These are phyloP conservation scores for Metschnikowia picachoensis DNA, from an alignment of 805 yeast genomes.

Conservation along the genomic window DNA sequence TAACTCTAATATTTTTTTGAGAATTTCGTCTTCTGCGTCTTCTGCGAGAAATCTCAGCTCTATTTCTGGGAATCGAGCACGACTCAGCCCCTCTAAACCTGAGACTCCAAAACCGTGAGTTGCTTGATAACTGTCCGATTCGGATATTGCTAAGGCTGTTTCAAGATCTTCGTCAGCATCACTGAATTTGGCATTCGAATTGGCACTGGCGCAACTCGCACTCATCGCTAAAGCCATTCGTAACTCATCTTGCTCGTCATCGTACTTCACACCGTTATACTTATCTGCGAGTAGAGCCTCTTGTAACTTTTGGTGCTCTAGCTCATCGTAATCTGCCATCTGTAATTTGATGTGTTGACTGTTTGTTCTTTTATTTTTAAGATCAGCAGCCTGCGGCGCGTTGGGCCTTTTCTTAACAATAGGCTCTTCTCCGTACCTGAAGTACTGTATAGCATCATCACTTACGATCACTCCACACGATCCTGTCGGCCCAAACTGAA, in stretches of 20 bases:
- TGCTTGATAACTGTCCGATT: slow-evolving; percentile 9
- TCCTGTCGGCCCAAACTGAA: slow-evolving; percentile 14
- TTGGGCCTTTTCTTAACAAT: slow-evolving; percentile 13
- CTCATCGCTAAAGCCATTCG: slow-evolving; percentile 25
- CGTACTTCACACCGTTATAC: slow-evolving; percentile 42
- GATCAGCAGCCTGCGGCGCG: slow-evolving; percentile 16
- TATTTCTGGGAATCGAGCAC: not conserved
- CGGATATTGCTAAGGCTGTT: slow-evolving; percentile 9
- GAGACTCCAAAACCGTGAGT: slow-evolving; percentile 2
- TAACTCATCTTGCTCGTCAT: slow-evolving; percentile 26
- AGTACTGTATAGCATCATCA: slow-evolving; percentile 18
- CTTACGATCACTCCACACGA: slow-evolving; percentile 17
- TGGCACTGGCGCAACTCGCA: slow-evolving; percentile 11
- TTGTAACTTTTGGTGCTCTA: slow-evolving; percentile 22
- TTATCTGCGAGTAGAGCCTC: slow-evolving; percentile 33
- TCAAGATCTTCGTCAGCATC: slow-evolving; percentile 26
- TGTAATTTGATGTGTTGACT: slow-evolving; percentile 29
- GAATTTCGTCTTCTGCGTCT: slow-evolving; percentile 17
- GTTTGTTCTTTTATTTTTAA: slow-evolving; percentile 9
- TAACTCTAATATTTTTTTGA: slow-evolving; percentile 18
- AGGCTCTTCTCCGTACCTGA: slow-evolving; percentile 14
- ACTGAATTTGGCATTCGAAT: slow-evolving; percentile 7
- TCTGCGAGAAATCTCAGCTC: no score
- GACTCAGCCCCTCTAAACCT: slow-evolving; percentile 3
- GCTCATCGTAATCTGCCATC: slow-evolving; percentile 34